Evolutionary conservation across 805 yeast genomes (phyloP).

Genomic region (Yueomyces sp.): DNA sequence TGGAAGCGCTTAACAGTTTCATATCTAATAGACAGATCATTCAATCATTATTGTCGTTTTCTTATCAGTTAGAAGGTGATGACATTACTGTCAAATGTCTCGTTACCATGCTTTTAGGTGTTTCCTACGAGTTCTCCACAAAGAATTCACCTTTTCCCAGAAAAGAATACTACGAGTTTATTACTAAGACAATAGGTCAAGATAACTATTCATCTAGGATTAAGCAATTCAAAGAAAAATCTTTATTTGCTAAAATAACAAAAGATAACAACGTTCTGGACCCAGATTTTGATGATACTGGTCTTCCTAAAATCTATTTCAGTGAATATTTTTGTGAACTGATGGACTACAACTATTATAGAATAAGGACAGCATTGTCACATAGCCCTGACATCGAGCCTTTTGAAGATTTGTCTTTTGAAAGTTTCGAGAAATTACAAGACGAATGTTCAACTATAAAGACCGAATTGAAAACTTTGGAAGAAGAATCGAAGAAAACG

Average conservation of each 20-base stretch:
- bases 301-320: slow-evolving; percentile 76
- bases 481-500: slow-evolving; percentile 16
- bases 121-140: slow-evolving; percentile 72
- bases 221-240: slow-evolving; percentile 53
- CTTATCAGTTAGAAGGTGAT: slow-evolving; percentile 38
- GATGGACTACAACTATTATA: slow-evolving; percentile 52
- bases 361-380: slow-evolving; percentile 58
- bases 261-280: slow-evolving; percentile 36
- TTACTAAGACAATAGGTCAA: slow-evolving; percentile 63
- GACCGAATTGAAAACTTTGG: slow-evolving; percentile 17
- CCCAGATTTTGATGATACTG: slow-evolving; percentile 60
- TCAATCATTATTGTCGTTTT: slow-evolving; percentile 53
- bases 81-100: slow-evolving; percentile 58
- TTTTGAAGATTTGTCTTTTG: slow-evolving; percentile 48
- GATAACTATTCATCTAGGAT: slow-evolving; percentile 68
- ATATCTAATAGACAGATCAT: slow-evolving; percentile 52
- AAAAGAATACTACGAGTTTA: slow-evolving; percentile 41
- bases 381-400: slow-evolving; percentile 71
- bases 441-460: slow-evolving; percentile 23
- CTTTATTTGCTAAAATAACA: slow-evolving; percentile 37
- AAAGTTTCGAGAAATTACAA: slow-evolving; percentile 29
- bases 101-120: slow-evolving; percentile 58
- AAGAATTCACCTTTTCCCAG: slow-evolving; percentile 41
- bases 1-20: slow-evolving; percentile 61
- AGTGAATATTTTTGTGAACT: slow-evolving; percentile 48